These are phyloP conservation scores for Phalaenopsis hybrid DNA, from an alignment of 116 monocot species.

Conservation along the genomic window DNA sequence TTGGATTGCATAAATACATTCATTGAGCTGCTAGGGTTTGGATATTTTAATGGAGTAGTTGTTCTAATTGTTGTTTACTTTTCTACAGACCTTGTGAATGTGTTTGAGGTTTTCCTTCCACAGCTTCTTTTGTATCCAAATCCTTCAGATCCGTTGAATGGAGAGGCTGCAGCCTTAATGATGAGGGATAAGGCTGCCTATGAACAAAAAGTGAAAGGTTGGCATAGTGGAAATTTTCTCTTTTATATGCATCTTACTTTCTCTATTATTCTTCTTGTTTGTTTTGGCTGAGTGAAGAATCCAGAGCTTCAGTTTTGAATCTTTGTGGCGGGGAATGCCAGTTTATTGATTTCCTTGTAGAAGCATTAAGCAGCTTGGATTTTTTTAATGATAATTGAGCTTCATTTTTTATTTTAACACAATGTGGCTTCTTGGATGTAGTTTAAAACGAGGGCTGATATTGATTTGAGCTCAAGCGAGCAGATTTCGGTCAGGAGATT, in stretches of 20 bases:
- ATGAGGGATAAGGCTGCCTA: slow-evolving; percentile 69
- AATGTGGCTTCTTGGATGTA: neutral
- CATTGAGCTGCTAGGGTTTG: neutral
- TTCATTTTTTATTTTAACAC: neutral
- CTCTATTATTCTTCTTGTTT: neutral
- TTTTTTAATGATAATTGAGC: neutral
- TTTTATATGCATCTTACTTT: neutral
- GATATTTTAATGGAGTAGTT: neutral
- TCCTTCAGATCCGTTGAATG: slow-evolving; percentile 83
- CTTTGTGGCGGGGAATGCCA: neutral
- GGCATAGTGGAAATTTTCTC: neutral
- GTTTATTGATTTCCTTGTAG: neutral
- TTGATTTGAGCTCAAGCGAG: no score
- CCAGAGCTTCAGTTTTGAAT: neutral
- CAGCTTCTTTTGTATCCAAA: slow-evolving; percentile 90
- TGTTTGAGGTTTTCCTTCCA: slow-evolving; percentile 76
- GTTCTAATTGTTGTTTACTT: neutral
- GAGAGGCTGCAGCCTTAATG: slow-evolving; percentile 81
- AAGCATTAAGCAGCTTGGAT: neutral
- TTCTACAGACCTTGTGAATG: slow-evolving; percentile 63
- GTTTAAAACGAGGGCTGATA: no score
- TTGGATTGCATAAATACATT: neutral
- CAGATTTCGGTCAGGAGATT: no score
- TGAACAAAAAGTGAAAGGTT: slow-evolving; percentile 77
- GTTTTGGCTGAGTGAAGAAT: neutral